A percentile compares a stretch with the other conserved stretches of the same genome.
Evolutionary conservation across 768 basidiomycete species (phyloP).

Genomic region (Macrolepiota dolichaula): DNA sequence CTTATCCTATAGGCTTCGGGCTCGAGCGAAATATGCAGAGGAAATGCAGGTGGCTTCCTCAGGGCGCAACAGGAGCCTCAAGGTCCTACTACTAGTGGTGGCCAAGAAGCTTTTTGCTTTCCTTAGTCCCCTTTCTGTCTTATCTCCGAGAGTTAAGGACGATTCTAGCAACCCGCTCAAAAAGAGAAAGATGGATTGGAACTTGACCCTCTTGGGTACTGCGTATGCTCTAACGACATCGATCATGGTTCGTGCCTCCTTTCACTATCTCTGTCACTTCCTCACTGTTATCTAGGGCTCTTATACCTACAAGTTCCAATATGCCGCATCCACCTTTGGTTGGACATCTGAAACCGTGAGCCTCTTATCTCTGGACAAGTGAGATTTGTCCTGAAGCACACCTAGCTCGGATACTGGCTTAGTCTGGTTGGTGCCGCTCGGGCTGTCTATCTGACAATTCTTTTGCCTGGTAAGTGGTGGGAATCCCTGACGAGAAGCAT

Average conservation of each 20-base stretch:
- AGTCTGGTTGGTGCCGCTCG: conserved; percentile 51
- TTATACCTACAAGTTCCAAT: conserved; percentile 59
- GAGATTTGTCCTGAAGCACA: not conserved
- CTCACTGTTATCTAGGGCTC: conserved; percentile 42
- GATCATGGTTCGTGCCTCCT: conserved; percentile 36
- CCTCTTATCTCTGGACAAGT: not conserved
- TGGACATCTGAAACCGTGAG: conserved; percentile 67
- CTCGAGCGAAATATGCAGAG: conserved; percentile 32
- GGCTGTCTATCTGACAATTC: conserved; percentile 49
- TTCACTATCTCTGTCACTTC: not conserved
- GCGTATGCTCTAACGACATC: conserved; percentile 48
- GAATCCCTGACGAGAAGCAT: not conserved
- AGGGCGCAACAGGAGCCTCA: conserved; percentile 15
- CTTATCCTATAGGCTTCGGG: conserved; percentile 38
- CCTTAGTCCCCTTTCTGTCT: conserved; percentile 67
- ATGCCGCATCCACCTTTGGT: conserved; percentile 53
- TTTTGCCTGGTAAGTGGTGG: conserved; percentile 55
- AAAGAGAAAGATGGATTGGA: conserved; percentile 55
- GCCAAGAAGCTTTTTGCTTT: conserved; percentile 53
- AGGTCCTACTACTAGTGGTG: conserved; percentile 29
- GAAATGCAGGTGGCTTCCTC: conserved; percentile 21
- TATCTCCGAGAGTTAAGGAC: conserved; percentile 42
- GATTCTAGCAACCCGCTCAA: conserved; percentile 34
- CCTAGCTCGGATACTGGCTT: conserved; percentile 72
- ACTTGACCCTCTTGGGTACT: conserved; percentile 50